Conservation (phyloP, 768 basidiomycete species). For the Tulasnella calospora region DNA sequence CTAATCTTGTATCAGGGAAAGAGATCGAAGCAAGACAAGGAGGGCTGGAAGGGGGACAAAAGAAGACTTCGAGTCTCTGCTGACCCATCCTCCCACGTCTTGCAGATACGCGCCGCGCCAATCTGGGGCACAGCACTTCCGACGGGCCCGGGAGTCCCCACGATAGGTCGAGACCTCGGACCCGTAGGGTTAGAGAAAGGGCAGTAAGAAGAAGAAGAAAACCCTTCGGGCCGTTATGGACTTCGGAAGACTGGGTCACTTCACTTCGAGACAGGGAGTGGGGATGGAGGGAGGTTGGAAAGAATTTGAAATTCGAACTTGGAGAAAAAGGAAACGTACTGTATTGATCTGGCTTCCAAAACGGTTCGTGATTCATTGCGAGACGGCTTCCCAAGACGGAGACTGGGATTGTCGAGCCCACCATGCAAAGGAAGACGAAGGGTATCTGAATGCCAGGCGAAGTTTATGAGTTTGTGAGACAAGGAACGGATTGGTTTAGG, state of each 20-base stretch:
- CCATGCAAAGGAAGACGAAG: conserved; percentile 59
- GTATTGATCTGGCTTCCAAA: conserved; percentile 49
- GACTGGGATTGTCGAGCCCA: conserved; percentile 72
- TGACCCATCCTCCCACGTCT: too few species aligned
- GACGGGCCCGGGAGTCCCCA: neutral
- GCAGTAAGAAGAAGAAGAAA: too few species aligned
- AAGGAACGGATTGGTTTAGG: conserved; percentile 4
- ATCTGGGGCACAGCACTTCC: neutral
- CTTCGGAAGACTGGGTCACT: too few species aligned
- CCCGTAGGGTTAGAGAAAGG: neutral
- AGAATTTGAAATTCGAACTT: neutral
- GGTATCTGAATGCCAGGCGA: conserved; percentile 48
- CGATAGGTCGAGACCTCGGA: neutral
- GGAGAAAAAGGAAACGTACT: conserved; percentile 13
- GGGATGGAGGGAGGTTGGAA: neutral
- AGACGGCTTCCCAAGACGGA: conserved; percentile 69
- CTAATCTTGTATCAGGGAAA: neutral
- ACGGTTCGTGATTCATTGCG: conserved; percentile 70
- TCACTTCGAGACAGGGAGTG: too few species aligned
- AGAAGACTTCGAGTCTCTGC: neutral
- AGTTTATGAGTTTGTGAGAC: neutral
- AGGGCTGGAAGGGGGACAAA: neutral
- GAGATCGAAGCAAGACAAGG: neutral
- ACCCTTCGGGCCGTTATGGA: too few species aligned
- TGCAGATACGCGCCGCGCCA: neutral